Evolutionary conservation across 2,329 filamentous ascomycete species (phyloP), one percentile per base, ranked within the genome.

Genomic region (Neonectria neomacrospora): DNA sequence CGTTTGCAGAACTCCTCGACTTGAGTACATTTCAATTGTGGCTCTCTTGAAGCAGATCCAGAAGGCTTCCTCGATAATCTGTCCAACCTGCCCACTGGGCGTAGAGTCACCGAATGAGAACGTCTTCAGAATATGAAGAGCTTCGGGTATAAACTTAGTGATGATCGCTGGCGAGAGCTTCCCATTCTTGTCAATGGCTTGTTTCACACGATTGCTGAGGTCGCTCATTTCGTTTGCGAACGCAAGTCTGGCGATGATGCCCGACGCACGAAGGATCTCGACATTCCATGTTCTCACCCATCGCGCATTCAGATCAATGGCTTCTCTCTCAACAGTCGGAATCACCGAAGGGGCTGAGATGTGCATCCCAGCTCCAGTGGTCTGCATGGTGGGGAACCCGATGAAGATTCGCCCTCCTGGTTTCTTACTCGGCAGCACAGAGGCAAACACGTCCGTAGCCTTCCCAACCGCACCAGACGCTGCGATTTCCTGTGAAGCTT

Each of bases 301-400:
- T 59, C 94, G 89, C 16, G 96, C 96, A 76, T 99, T 98, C 66
- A 99, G 84, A 77, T 99, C 96, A 61, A 99, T 97, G 57, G 93
- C 96, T 76, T 99, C 96, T 75, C 96, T 89, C 78, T 99, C 96
- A 2, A 99, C 96, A 0, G 96, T 99, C 0, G 96, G 96, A 61
- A 99, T 99, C 14, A 99, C 90, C 0, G 95, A 97, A 1, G 94
- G 96, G 0, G 96, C 96, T 12, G 95, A 98, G 30, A 99, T 91
- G 77, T 99, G 96, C 75, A 96, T 91, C 16, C 95, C 92, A 28
- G 95, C 89, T 58, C 95, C 96, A 0, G 96, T 99, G 0, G 96
- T 99, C 80, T 99, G 96, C 70, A 95, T 94, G 1, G 96, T 99
- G 3, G 96, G 95, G 74, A 99, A 99, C 0, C 96, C 96, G 73